Evolutionary conservation across 192 early-diverging fungal genomes (phyloP).

Genomic region (Phlyctochytrium arcticum): DNA sequence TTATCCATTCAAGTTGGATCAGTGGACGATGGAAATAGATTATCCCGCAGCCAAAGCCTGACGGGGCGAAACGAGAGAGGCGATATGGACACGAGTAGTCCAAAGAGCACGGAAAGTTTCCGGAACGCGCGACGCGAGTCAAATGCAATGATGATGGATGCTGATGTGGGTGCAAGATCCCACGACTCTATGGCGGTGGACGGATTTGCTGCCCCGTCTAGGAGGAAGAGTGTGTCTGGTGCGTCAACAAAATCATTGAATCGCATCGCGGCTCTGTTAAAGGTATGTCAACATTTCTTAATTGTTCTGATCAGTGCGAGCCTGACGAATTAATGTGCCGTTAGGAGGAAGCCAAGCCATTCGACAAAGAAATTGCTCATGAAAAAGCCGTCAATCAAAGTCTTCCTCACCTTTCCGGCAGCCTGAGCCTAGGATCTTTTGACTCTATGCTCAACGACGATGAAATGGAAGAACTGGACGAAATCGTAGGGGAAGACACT

Average conservation of each 20-base stretch:
- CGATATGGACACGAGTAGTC: no score
- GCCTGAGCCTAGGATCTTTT: not conserved
- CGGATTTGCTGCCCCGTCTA: not conserved
- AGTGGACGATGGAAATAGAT: no score
- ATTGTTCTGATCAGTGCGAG: not conserved
- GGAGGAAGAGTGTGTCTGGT: not conserved
- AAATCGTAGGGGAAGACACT: no score
- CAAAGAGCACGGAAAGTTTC: no score
- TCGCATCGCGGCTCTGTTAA: not conserved
- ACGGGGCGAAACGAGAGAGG: no score
- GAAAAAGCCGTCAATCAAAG: constrained; percentile 14
- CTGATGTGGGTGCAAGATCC: not conserved
- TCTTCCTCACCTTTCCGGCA: not conserved
- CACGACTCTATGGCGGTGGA: not conserved
- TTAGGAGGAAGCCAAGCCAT: constrained; percentile 19
- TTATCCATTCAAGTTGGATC: no score
- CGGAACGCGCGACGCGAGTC: not conserved
- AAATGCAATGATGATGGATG: not conserved
- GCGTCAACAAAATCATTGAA: not conserved
- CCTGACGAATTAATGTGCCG: not conserved
- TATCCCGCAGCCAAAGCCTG: no score
- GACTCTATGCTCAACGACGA: not conserved
- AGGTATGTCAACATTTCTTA: not conserved
- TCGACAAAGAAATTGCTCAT: constrained; percentile 27
- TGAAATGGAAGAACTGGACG: not conserved